phyloP scores from a whole-genome alignment of 208 protist genomes.

The Crithidia mellificae region DNA sequence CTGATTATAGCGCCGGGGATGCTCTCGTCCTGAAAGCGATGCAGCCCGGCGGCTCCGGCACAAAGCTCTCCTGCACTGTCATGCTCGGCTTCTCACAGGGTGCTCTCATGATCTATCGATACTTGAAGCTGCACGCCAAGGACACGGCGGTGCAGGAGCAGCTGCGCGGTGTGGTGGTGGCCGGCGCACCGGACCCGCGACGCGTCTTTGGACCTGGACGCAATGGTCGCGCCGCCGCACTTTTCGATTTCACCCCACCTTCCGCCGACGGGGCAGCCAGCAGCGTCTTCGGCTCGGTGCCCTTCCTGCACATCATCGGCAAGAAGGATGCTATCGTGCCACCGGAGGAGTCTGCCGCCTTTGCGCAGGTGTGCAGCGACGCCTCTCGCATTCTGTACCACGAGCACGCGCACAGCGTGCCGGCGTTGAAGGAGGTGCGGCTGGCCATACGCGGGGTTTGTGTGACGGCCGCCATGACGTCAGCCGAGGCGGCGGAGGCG shows the following conservation, averaged over 20 bases:
- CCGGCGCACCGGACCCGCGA: slow-evolving; percentile 70
- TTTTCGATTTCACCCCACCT: slow-evolving; percentile 11
- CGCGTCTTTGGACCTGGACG: slow-evolving; percentile 35
- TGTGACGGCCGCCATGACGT: slow-evolving; percentile 23
- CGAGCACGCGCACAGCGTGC: slow-evolving; percentile 86
- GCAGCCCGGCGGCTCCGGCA: slow-evolving; percentile 35
- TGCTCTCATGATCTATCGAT: slow-evolving; percentile 65
- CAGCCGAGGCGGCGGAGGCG: slow-evolving; percentile 21
- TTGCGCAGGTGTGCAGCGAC: slow-evolving; percentile 59
- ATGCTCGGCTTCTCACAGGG: slow-evolving; percentile 90
- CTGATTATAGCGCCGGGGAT: slow-evolving; percentile 58
- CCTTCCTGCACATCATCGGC: slow-evolving; percentile 82
- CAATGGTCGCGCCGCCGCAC: not conserved
- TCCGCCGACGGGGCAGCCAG: not conserved
- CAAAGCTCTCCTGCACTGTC: slow-evolving; percentile 33
- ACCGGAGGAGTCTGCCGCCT: slow-evolving; percentile 54
- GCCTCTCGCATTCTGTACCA: slow-evolving; percentile 57
- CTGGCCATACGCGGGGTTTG: slow-evolving; percentile 45
- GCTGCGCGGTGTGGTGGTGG: slow-evolving; percentile 53
- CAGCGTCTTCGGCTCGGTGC: slow-evolving; percentile 46
- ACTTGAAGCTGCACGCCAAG: slow-evolving; percentile 44
- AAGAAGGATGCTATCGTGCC: slow-evolving; percentile 72
- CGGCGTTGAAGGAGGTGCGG: slow-evolving; percentile 53
- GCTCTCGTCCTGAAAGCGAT: slow-evolving; percentile 42
- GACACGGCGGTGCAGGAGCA: slow-evolving; percentile 16